Percentiles rank a stretch among this genome's conserved stretches.
These are phyloP conservation scores for Neofusicoccum umdonicola DNA, from an alignment of 2,329 filamentous ascomycete genomes.

Conservation along the genomic window DNA sequence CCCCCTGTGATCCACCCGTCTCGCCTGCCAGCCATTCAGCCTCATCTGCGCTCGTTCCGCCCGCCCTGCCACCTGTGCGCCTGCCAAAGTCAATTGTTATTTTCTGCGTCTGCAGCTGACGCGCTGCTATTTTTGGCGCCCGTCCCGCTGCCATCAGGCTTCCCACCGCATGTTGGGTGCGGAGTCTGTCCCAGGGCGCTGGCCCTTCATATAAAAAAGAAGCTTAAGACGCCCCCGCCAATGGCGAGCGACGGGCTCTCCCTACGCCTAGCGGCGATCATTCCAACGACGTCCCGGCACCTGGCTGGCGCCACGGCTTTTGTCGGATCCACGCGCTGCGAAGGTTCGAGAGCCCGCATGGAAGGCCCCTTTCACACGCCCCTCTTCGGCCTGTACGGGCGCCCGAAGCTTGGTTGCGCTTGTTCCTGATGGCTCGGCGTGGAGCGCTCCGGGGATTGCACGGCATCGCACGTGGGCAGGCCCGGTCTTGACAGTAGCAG, in stretches of 20 bases:
- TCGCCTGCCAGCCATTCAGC: not conserved
- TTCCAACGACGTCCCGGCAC: not conserved
- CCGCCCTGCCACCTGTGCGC: not conserved
- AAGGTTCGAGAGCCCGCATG: not conserved
- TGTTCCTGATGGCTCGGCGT: too few species aligned
- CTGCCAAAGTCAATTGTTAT: not conserved
- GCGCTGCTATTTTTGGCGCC: too few species aligned
- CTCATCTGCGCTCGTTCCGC: not conserved
- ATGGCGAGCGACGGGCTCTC: not conserved
- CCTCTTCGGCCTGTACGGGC: not conserved
- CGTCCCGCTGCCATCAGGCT: not conserved
- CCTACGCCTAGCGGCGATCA: not conserved
- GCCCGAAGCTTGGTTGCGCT: not conserved
- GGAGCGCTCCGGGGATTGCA: too few species aligned
- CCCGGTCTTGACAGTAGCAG: not conserved
- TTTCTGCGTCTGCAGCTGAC: too few species aligned
- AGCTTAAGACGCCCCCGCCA: constrained; percentile 2
- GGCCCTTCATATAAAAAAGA: constrained; percentile 9
- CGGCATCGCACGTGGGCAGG: too few species aligned
- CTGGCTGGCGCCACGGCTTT: not conserved
- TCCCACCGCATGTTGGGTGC: not conserved
- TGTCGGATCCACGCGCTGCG: not conserved
- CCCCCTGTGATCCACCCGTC: not conserved
- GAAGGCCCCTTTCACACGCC: not conserved
- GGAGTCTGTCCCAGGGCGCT: not conserved